These are phyloP conservation scores for Annulohypoxylon maeteangense DNA, from an alignment of 495 filamentous ascomycete genomes.

Conservation along the genomic window DNA sequence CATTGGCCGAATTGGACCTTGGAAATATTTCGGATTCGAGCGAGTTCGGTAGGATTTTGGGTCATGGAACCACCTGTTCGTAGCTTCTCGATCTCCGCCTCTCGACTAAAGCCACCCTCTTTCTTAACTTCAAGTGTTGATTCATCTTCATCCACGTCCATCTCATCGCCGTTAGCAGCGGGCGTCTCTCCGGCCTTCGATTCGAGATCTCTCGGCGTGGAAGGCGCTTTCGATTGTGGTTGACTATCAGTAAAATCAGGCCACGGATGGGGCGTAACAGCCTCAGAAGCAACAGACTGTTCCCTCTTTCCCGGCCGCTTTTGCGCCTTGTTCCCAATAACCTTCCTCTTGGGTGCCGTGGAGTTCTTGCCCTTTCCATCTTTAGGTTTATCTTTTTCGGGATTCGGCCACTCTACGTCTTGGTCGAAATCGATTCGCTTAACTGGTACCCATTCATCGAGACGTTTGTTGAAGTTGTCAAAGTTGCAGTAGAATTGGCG, in stretches of 20 bases:
- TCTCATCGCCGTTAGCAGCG: constrained; percentile 63
- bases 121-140: constrained; percentile 56
- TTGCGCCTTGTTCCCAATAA: constrained; percentile 60
- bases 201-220: constrained; percentile 51
- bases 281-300: constrained; percentile 58
- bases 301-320: constrained; percentile 65
- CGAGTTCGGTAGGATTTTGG: constrained; percentile 96
- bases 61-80: constrained; percentile 97
- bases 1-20: constrained; percentile 92
- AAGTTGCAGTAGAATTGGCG: constrained; percentile 96
- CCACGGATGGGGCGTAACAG: constrained; percentile 60
- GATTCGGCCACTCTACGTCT: constrained; percentile 67
- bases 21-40: constrained; percentile 91
- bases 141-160: constrained; percentile 59
- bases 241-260: constrained; percentile 43
- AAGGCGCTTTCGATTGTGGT: constrained; percentile 50
- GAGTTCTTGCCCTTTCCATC: constrained; percentile 61
- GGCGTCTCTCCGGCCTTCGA: constrained; percentile 53
- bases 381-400: constrained; percentile 67
- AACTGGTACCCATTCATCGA: constrained; percentile 94
- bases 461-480: constrained; percentile 98
- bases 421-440: constrained; percentile 80
- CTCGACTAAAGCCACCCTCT: constrained; percentile 71
- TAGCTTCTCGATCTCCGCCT: constrained; percentile 95
- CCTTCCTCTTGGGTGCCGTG: constrained; percentile 57